Evolutionary conservation across 306 rosid genomes (phyloP), one percentile per base, ranked within the genome.

Genomic region (Casuarina cunninghamiana): DNA sequence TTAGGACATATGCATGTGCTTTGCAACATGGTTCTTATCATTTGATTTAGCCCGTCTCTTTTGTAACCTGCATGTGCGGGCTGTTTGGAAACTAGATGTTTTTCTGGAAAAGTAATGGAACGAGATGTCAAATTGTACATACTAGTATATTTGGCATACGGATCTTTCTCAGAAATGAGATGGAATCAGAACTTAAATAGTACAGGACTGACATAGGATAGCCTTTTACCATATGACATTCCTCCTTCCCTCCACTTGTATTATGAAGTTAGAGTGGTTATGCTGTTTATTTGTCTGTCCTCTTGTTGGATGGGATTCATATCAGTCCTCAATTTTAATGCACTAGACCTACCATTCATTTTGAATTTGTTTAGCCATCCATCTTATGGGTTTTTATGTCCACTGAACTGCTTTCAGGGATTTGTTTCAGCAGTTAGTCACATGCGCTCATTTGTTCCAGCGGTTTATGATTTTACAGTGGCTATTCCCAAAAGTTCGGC

Each of bases 391-490:
- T 51, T 39, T 6, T 41, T 51, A 66, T 75, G 51, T 61, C 21
- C 46, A 41, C 75, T 82, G 65, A 77, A 58, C 48, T 82, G 72
- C 62, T 80, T 81, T 86, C 90, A 93, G 97, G 97, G 97, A 76
- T 93, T 93, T 83, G 97, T 93, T 83, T 74, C 96, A 43, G 90
- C 94, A 42, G 96, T 93, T 54, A 86, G 84, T 75, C 82, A 89
- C 71, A 91, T 91, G 94, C 93, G 93, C 65, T 84, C 97, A 69
- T 93, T 93, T 91, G 97, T 84, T 78, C 97, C 96, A 5, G 97
- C 94, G 62, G 58, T 93, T 44, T 93, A 93, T 83, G 97, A 93
- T 83, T 74, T 88, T 61, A 93, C 97, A 0, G 87, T 93, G 65
- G 94, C 93, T 75, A 74, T 92, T 86, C 96, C 97, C n/a, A 92